A percentile compares a stretch with the other conserved stretches of the same genome.
phyloP scores from a whole-genome alignment of 225 moss, liverwort and hornwort species.

The Antitrichia curtipendula region DNA sequence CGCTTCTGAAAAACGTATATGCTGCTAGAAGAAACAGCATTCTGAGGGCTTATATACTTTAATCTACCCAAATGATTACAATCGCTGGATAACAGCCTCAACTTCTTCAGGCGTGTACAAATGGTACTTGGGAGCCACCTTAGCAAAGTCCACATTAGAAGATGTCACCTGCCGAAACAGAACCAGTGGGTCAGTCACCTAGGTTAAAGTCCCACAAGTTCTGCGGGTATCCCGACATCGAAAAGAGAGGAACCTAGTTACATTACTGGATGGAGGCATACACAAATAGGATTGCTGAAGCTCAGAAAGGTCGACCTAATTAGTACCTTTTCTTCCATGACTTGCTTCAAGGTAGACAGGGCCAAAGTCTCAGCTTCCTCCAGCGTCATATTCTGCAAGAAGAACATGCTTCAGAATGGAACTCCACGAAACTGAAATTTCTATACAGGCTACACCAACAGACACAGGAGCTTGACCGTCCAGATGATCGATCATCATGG shows the following conservation, averaged over 20 bases:
- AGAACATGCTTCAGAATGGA: background rate
- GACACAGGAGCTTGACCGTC: background rate
- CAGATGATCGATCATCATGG: background rate
- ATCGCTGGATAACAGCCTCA: slow-evolving; percentile 40
- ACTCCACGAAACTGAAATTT: background rate
- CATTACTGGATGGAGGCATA: background rate
- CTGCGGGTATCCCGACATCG: background rate
- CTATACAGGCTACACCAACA: background rate
- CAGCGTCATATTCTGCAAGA: slow-evolving; percentile 74
- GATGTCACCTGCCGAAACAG: slow-evolving; percentile 28
- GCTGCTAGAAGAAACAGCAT: background rate
- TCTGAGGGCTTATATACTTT: background rate
- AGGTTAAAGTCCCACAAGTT: background rate
- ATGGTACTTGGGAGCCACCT: slow-evolving; percentile 45
- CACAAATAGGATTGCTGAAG: background rate
- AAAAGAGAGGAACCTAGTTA: background rate
- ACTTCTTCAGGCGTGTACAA: slow-evolving; percentile 39
- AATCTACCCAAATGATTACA: slow-evolving; percentile 5
- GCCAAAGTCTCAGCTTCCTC: slow-evolving; percentile 92
- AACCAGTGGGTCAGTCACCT: background rate
- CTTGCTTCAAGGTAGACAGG: slow-evolving; percentile 87
- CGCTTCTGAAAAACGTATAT: background rate
- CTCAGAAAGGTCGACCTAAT: background rate
- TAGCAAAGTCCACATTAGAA: slow-evolving; percentile 50
- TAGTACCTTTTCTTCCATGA: slow-evolving; percentile 90